Evolutionary conservation across 2,329 filamentous ascomycete species (phyloP), one percentile per base, ranked within the genome.

Genomic region (Botrytis medusae): DNA sequence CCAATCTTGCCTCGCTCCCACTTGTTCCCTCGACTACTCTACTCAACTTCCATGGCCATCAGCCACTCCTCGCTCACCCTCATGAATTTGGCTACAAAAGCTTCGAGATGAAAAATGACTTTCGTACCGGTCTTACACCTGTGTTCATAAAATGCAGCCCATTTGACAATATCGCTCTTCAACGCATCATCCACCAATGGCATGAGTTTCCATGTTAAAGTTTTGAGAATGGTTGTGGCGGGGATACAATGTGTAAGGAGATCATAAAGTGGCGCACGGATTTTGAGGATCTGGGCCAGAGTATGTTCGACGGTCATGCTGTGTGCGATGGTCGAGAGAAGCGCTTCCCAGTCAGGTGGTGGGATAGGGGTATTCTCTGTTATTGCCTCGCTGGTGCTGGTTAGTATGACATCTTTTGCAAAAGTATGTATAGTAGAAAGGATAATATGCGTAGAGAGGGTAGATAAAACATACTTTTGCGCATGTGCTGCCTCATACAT

Each of bases 81-180:
- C 95, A 99, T 98, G 82, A 98, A 97, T 85, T 98, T 98, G 73
- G 95, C 95, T 74, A 99, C 96, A 83, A 99, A 99, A 5, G 96
- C 96, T 83, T 99, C 97, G 6, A 99, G 85, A 81, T 99, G 97
- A 83, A 99, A 99, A 76, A 99, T 98, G 74, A 97, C 93, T 87
- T 99, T 99, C 74, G 88, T 94, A 69, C 96, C 96, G 78, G 92
- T 92, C 81, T 93, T 93, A 83, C 98, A 93, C 75, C 96, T 89
- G 82, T 99, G 96, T 83, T 99, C 97, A 82, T 97, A 99, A 80
- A 98, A 98, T 0, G 96, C 95, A 7, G 94, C 93, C 96, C 96
- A 99, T 81, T 92, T 93, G 77, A 99, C 92, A 7, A 99, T 92
- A 73, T 99, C 95, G 2, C 92, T 90, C 83, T 98, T 98, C 69